A percentile compares a stretch with the other conserved stretches of the same genome.
phyloP scores from a whole-genome alignment of 495 filamentous ascomycete genomes.

The Hamigera avellanea region DNA sequence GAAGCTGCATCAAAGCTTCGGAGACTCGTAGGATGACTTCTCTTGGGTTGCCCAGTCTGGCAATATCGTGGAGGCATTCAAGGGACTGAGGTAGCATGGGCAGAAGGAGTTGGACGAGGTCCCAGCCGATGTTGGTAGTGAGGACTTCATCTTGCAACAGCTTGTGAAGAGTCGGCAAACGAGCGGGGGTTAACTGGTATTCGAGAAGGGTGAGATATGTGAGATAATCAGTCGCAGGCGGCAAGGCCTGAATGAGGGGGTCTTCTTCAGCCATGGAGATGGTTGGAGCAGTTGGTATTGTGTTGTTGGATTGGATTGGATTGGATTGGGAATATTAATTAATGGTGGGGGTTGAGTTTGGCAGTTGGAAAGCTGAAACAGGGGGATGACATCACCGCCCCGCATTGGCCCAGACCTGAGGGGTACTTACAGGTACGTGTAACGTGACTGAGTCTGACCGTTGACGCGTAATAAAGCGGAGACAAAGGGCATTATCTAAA shows the following conservation, averaged over 20 bases:
- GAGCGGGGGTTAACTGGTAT: constrained; percentile 65
- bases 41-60: constrained; percentile 77
- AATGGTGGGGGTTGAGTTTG: too few species aligned
- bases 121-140: constrained; percentile 91
- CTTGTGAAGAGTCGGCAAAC: constrained; percentile 63
- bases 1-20: constrained; percentile 53
- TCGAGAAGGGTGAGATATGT: constrained; percentile 85
- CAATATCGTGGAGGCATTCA: constrained; percentile 65
- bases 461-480: too few species aligned
- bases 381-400: too few species aligned
- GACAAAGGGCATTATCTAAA: too few species aligned
- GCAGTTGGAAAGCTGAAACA: too few species aligned
- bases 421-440: too few species aligned
- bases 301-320: too few species aligned
- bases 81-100: constrained; percentile 60
- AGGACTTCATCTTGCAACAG: constrained; percentile 74
- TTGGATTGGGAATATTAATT: too few species aligned
- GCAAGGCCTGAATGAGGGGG: constrained; percentile 39
- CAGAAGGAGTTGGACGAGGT: constrained; percentile 77
- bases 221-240: constrained; percentile 68
- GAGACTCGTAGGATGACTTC: constrained; percentile 88
- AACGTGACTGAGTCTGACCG: too few species aligned
- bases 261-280: constrained; percentile 20
- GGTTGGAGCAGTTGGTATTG: too few species aligned
- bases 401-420: too few species aligned